Evolutionary conservation across 257 asterid species (phyloP).

Genomic region (Lavandula angustifolia): DNA sequence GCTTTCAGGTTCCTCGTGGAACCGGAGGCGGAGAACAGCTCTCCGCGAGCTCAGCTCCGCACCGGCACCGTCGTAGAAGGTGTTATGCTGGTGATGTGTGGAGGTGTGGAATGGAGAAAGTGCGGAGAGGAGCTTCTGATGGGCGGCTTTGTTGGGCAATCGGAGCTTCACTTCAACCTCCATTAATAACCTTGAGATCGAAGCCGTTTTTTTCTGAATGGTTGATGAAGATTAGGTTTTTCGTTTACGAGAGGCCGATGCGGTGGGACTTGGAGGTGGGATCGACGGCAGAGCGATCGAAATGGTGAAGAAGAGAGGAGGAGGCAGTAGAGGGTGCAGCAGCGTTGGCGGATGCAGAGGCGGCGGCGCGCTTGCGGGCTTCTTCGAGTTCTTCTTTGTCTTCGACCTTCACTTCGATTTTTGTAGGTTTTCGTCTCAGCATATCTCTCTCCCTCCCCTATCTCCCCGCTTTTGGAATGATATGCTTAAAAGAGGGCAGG

Average conservation of each 20-base stretch:
- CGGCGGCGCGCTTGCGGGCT: slow-evolving; percentile 66
- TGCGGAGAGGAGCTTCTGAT: slow-evolving; percentile 57
- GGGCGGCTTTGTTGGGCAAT: slow-evolving; percentile 51
- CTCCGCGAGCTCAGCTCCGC: slow-evolving; percentile 64
- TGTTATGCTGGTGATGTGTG: slow-evolving; percentile 81
- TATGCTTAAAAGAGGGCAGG: not conserved
- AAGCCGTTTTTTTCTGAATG: slow-evolving; percentile 26
- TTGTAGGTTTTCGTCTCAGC: slow-evolving; percentile 86
- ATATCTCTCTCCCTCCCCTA: slow-evolving; percentile 37
- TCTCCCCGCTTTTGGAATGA: not conserved
- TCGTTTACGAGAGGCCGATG: slow-evolving; percentile 65
- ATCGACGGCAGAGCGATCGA: slow-evolving; percentile 65
- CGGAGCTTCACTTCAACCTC: slow-evolving; percentile 91
- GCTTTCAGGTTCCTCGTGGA: slow-evolving; percentile 56
- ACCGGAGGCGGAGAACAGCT: slow-evolving; percentile 82
- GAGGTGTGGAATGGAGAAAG: slow-evolving; percentile 57
- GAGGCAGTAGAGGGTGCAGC: slow-evolving; percentile 39
- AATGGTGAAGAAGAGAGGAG: slow-evolving; percentile 77
- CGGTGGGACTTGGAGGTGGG: slow-evolving; percentile 76
- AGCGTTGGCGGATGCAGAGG: slow-evolving; percentile 45
- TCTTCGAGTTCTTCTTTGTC: slow-evolving; percentile 92
- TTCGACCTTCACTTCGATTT: slow-evolving; percentile 74
- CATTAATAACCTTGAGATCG: slow-evolving; percentile 43
- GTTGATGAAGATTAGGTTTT: slow-evolving; percentile 2
- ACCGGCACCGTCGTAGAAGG: slow-evolving; percentile 74